Evolutionary conservation across 148 eudicot species (phyloP).

Genomic region (Camellia japonica): DNA sequence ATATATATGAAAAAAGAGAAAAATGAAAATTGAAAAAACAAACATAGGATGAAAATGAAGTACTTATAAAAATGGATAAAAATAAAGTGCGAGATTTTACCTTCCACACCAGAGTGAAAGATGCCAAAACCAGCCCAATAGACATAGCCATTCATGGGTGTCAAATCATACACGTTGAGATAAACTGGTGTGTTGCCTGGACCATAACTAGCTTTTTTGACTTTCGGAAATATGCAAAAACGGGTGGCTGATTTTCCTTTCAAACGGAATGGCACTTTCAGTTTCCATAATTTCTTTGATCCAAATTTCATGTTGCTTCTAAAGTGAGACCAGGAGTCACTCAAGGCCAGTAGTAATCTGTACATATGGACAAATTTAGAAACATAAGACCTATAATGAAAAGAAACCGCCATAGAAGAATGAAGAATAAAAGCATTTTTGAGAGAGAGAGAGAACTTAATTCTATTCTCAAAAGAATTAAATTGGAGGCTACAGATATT

Average conservation of each 20-base stretch:
- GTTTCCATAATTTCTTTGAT: constrained; percentile 69
- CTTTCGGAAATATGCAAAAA: constrained; percentile 67
- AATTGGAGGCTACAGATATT: neutral
- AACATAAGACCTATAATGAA: neutral
- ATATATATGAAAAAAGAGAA: neutral
- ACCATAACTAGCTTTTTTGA: constrained; percentile 48
- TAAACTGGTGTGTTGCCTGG: constrained; percentile 63
- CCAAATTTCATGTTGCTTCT: constrained; percentile 47
- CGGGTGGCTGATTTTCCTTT: constrained; percentile 54
- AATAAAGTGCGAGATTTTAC: constrained; percentile 31
- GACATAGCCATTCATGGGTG: constrained; percentile 83
- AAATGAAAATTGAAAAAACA: neutral
- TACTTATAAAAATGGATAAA: neutral
- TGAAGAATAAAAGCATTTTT: neutral
- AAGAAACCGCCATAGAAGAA: neutral
- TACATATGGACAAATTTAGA: constrained; percentile 16
- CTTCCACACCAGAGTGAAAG: constrained; percentile 97
- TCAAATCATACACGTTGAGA: constrained; percentile 85
- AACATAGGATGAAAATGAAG: neutral
- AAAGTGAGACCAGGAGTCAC: constrained; percentile 17
- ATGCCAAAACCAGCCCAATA: constrained; percentile 97
- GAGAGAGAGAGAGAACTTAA: neutral
- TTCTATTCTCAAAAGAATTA: neutral
- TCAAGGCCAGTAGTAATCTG: constrained; percentile 35
- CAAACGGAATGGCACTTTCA: constrained; percentile 51